These are phyloP conservation scores for Entomortierella beljakovae DNA, from an alignment of 192 early-diverging fungal genomes.

Conservation along the genomic window DNA sequence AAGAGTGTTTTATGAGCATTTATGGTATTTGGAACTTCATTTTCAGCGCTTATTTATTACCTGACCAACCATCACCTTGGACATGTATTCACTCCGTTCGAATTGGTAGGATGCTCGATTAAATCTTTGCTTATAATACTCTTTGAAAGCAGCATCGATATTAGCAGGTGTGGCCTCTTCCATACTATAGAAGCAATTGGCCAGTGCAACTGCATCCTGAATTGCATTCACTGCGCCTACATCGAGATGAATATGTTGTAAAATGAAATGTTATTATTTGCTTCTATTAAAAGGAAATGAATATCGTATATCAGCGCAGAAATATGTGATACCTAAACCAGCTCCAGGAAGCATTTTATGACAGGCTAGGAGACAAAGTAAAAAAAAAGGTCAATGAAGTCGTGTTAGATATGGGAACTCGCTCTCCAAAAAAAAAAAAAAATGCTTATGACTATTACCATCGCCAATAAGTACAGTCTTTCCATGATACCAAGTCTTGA, in stretches of 20 bases:
- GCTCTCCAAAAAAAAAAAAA: not conserved
- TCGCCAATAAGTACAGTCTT: conserved; percentile 25
- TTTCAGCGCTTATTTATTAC: not conserved
- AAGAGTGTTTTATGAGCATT: too few species aligned
- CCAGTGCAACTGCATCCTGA: conserved; percentile 14
- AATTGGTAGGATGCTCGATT: not conserved
- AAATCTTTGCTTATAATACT: conserved; percentile 11
- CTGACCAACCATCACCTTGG: not conserved
- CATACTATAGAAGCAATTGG: conserved; percentile 20
- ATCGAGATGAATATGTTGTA: not conserved
- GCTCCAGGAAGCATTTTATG: conserved; percentile 25
- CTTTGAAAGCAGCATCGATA: conserved; percentile 8
- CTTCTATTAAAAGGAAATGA: too few species aligned
- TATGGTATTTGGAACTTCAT: too few species aligned
- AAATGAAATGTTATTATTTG: not conserved
- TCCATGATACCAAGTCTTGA: conserved; percentile 29
- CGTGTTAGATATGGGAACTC: too few species aligned
- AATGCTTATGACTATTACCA: not conserved
- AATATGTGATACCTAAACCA: conserved; percentile 16
- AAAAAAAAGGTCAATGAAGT: not conserved
- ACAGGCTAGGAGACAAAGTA: not conserved
- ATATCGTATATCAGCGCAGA: not conserved
- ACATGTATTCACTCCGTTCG: not conserved
- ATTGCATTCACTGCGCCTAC: conserved; percentile 35
- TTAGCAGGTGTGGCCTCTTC: not conserved